Base-by-base conservation (phyloP, 306 rosid species). In the Calophaca sinica region DNA sequence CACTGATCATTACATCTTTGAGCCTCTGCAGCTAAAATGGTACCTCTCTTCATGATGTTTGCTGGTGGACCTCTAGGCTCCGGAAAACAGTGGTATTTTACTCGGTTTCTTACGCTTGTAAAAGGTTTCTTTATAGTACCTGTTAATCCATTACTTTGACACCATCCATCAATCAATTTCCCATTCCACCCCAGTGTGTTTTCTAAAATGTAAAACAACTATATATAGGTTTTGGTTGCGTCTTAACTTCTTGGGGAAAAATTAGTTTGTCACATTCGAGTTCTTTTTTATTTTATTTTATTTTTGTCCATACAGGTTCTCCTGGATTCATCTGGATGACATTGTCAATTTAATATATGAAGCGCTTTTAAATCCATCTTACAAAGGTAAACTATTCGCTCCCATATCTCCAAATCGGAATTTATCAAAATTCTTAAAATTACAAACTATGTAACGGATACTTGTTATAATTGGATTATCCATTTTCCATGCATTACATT, bases 241-340 rank as follows among this genome's bases (percentile, higher is more conserved):
- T 48, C 36, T 44, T 63, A 49, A 42, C n/a, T 70, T 73, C 36
- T 41, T 41, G 13, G 58, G 44, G 63, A 33, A 59, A 32, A 44
- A 70, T 33, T 2, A 33, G 36, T 33, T 33, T 33, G 36, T 31
- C 45, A 45, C 54, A 13, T 13, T 79, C 73, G 50, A 63, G 39
- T 63, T 50, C 9, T 6, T 60, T 62, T n/a, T n/a, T n/a, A n/a
- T n/a, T n/a, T n/a, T n/a, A n/a, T n/a, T n/a, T n/a, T n/a, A n/a
- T n/a, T 1, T 11, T 28, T 28, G 48, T 51, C 36, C 2, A 3
- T 49, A 69, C 82, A 94, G 99, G 97, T 92, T 92, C 84, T 94
- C 99, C 14, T 94, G 97, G 99, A 94, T 94, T 92, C 99, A 92
- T 83, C 78, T 90, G 83, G 99, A 94, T 53, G 98, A 94, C 89